Base-by-base conservation (phyloP, 371 early-diverging fungal species). In the Syncephalastrum contaminatum region DNA sequence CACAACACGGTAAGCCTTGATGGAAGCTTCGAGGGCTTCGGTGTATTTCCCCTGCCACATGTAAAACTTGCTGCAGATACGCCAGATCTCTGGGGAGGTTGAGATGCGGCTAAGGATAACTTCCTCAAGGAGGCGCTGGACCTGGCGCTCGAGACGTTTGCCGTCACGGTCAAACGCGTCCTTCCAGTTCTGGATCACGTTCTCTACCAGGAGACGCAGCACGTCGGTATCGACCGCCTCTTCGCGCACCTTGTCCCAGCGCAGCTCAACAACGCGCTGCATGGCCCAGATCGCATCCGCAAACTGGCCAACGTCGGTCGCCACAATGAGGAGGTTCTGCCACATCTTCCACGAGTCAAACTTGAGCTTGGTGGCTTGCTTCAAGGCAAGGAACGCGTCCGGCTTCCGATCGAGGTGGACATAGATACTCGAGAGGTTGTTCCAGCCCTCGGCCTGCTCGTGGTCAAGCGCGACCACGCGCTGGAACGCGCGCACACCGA, bases 381-480 rank as follows among this genome's bases (percentile, higher is more conserved):
- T 82, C 16, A 96, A 76, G 0, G 93, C 89, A 25, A 87, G 77
- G 65, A 86, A 91, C 0, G 96, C 97, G 48, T 93, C 92, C 47
- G 80, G 43, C 62, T 87, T 78, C 52, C 82, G 82, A 53, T 81
- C 82, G 62, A 80, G 68, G 14, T 73, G 82, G 48, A 94, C 64
- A 61, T 91, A 90, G 40, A 91, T 85, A 4, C 93, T 86, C 0
- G 96, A 93, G 55, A 97, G 69, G 69, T 98, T 98, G 67, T 89
- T 97, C 97, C 97, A 98, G 27, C 96, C 96, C 72, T 97, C 97
- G 25, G 89, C 91, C 63, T 96, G 94, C 58, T 88, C 88, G 46
- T 71, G 63, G 59, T 95, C 91, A 25, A 98, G 62, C 13, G 78
- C 58, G 6, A 91, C 88, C 7, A 84, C 87, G 39, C 88, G 88